phyloP scores from a whole-genome alignment of 805 yeast species.

The Cyberlindnera mycetangii region DNA sequence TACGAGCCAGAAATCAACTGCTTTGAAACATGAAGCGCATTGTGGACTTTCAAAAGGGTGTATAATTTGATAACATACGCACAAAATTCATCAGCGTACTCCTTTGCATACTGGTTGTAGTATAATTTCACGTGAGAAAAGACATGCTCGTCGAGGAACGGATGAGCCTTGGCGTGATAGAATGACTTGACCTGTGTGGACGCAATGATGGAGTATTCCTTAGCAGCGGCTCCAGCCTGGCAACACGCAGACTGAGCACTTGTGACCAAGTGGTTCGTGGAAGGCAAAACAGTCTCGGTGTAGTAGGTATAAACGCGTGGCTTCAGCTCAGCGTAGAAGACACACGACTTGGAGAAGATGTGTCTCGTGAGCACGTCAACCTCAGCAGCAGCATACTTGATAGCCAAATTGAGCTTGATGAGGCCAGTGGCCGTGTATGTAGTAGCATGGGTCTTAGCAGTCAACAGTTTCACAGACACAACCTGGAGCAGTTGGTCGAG shows the following conservation, averaged over 20 bases:
- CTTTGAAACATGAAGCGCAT: conserved; percentile 21
- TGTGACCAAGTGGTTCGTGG: background rate
- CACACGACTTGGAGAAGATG: background rate
- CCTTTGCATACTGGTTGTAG: conserved; percentile 12
- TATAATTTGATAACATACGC: conserved; percentile 14
- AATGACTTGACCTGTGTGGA: background rate
- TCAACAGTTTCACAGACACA: background rate
- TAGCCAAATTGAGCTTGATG: conserved; percentile 4
- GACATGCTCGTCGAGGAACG: conserved; percentile 5
- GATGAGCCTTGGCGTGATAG: conserved; percentile 10
- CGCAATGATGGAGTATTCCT: conserved; percentile 4
- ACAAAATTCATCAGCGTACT: conserved; percentile 4
- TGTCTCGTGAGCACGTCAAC: background rate
- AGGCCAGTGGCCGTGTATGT: conserved; percentile 12
- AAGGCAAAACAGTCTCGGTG: conserved; percentile 7
- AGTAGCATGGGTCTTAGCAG: conserved; percentile 3
- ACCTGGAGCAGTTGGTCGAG: background rate
- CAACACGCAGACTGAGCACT: background rate
- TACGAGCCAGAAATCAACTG: conserved; percentile 14
- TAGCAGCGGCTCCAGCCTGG: background rate
- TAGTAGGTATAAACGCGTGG: conserved; percentile 13
- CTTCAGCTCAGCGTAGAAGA: conserved; percentile 4
- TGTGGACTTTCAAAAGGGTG: conserved; percentile 19
- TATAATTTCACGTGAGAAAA: background rate
- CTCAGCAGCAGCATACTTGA: conserved; percentile 8